Base-by-base conservation (phyloP, 805 yeast genomes). In the Yamadazyma endophytica region DNA sequence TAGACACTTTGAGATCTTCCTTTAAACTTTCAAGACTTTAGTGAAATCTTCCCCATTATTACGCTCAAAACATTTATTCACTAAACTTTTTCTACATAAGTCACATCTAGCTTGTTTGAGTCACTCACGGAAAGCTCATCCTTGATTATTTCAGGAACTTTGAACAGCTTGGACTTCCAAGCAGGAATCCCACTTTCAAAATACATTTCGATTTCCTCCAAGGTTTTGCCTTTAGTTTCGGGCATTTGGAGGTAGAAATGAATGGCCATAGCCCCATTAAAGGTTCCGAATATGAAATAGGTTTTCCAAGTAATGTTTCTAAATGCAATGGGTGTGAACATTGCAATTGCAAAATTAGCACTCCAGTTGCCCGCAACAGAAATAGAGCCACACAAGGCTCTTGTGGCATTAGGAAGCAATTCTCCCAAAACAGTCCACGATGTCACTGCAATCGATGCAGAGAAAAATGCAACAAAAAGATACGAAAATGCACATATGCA, bases 171-270 rank as follows among this genome's bases (percentile, higher is more conserved):
- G n/a, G n/a, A n/a, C n/a, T n/a, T n/a, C n/a, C n/a, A n/a, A n/a
- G n/a, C n/a, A n/a, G n/a, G n/a, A n/a, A n/a, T n/a, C n/a, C n/a
- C n/a, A n/a, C n/a, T n/a, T n/a, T n/a, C n/a, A n/a, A n/a, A n/a
- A n/a, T n/a, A n/a, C n/a, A n/a, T n/a, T n/a, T 80, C 87, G 37
- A 80, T 74, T 56, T 80, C 86, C 58, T 80, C 88, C 50, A 80
- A 67, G 9, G 86, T 76, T 58, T 72, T 75, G 45, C 73, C 79
- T 58, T 79, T 79, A 21, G 87, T 80, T 58, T 81, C 87, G 22
- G 82, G 84, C 73, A 78, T 76, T 11, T 78, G 79, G 54, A 59
- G 67, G 45, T 67, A 68, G 38, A 62, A 52, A 56, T 65, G 73
- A 32, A 70, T 36, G 18, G 64, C 55, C 62, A 69, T 59, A 35